Conservation (phyloP, 768 basidiomycete species). For the Psilocybe cyanescens region DNA sequence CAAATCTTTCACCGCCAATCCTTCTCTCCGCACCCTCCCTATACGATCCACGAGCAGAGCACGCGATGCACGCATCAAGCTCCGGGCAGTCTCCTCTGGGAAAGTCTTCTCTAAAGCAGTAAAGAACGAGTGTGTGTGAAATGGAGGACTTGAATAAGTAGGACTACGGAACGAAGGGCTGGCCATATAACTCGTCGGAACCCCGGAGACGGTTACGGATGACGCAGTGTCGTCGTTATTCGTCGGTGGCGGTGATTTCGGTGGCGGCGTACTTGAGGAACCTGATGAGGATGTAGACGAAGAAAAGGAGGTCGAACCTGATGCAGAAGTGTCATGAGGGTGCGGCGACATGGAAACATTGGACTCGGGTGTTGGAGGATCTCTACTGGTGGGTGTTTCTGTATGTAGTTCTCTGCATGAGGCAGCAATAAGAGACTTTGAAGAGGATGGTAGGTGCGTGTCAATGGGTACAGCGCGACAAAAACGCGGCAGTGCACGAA, state of each 20-base stretch:
- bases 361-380: conserved; percentile 17
- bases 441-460: background rate
- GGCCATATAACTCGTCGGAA: conserved; percentile 23
- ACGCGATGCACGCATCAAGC: conserved; percentile 83
- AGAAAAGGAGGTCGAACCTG: conserved; percentile 11
- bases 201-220: conserved; percentile 18
- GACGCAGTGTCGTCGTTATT: conserved; percentile 13
- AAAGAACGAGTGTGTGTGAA: conserved; percentile 84
- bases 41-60: conserved; percentile 80
- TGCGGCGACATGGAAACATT: conserved; percentile 22
- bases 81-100: conserved; percentile 71
- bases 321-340: conserved; percentile 23
- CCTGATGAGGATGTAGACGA: conserved; percentile 18
- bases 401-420: conserved; percentile 14
- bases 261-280: background rate
- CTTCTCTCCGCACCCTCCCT: conserved; percentile 72
- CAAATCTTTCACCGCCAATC: conserved; percentile 74
- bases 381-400: conserved; percentile 16
- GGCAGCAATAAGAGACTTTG: conserved; percentile 3
- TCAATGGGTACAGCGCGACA: conserved; percentile 18
- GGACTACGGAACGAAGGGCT: conserved; percentile 26
- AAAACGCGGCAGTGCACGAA: conserved; percentile 23
- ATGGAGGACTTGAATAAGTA: conserved; percentile 71
- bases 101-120: conserved; percentile 72
- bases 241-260: conserved; percentile 1